Percentiles rank a stretch among this genome's conserved stretches.
Evolutionary conservation across 805 yeast genomes (phyloP).

Genomic region (Ogataea methanolica): DNA sequence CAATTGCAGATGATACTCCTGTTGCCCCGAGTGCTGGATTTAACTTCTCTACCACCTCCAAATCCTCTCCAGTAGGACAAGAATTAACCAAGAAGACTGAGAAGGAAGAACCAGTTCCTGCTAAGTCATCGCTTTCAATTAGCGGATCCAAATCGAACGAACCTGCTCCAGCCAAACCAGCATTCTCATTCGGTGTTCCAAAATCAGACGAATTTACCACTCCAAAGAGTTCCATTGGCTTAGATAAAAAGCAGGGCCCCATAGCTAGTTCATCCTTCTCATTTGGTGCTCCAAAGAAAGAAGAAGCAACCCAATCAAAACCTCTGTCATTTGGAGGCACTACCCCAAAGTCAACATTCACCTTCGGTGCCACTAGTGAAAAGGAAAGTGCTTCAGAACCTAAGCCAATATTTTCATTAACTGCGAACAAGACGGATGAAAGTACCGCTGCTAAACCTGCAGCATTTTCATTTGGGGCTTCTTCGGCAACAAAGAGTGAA

Average conservation of each 20-base stretch:
- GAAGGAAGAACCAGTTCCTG: neutral
- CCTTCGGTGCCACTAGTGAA: too few relatives aligned
- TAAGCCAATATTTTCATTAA: too few relatives aligned
- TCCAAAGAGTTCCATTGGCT: too few relatives aligned
- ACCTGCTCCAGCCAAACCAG: slow-evolving; percentile 1
- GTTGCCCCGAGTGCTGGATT: slow-evolving; percentile 11
- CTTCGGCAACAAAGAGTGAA: neutral
- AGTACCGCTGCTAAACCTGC: neutral
- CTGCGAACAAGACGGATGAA: neutral
- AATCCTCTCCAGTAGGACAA: neutral
- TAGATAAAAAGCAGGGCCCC: too few relatives aligned
- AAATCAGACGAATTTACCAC: too few relatives aligned
- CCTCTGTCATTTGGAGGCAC: too few relatives aligned
- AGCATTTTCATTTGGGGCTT: neutral
- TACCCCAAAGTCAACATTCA: too few relatives aligned
- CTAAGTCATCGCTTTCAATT: slow-evolving; percentile 8
- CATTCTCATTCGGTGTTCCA: slow-evolving; percentile 2
- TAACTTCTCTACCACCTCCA: neutral
- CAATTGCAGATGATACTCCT: neutral
- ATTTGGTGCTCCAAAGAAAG: too few relatives aligned
- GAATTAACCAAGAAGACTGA: neutral
- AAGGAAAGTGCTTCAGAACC: too few relatives aligned
- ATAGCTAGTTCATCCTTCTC: too few relatives aligned
- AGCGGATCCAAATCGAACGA: slow-evolving; percentile 2
- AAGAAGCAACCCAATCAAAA: too few relatives aligned